Conservation (phyloP, 257 asterid species). For the Linderniella brevidens region DNA sequence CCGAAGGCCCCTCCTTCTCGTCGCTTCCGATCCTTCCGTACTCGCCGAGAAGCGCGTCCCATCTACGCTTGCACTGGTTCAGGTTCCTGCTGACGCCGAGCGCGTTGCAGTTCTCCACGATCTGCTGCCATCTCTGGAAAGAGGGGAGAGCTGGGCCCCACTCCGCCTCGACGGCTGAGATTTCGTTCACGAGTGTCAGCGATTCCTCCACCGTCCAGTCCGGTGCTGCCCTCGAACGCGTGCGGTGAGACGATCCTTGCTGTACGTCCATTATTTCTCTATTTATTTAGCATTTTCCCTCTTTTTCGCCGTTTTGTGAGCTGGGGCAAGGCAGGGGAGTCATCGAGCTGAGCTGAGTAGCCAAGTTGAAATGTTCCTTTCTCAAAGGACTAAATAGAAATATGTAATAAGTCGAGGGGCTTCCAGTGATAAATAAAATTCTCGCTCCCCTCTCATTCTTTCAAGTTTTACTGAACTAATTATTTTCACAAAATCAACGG, state of each 20-base stretch:
- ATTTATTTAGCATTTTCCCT: too few species aligned
- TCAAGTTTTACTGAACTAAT: too few species aligned
- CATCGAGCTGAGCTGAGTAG: too few species aligned
- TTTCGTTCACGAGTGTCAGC: conserved; percentile 50
- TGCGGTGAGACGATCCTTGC: conserved; percentile 44
- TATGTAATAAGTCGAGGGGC: too few species aligned
- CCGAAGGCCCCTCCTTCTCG: conserved; percentile 8
- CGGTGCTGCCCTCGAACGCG: conserved; percentile 81
- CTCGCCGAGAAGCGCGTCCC: conserved; percentile 40
- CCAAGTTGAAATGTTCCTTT: too few species aligned
- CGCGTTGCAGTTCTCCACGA: conserved; percentile 65
- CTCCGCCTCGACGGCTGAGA: conserved; percentile 58
- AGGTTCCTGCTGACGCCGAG: conserved; percentile 47
- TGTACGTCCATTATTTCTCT: conserved; percentile 30
- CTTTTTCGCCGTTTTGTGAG: too few species aligned
- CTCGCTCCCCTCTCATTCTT: too few species aligned
- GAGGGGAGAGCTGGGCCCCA: conserved; percentile 62
- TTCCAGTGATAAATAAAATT: not conserved
- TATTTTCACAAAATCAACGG: too few species aligned
- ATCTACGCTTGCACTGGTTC: conserved; percentile 68
- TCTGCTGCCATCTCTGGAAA: conserved; percentile 92
- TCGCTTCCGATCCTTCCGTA: conserved; percentile 24
- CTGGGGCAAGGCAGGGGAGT: too few species aligned
- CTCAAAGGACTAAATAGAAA: too few species aligned
- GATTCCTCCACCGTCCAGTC: conserved; percentile 65